Evolutionary conservation across 75 land plant species (phyloP), one percentile per base, ranked within the genome.

Genomic region (Sequoia sempervirens): DNA sequence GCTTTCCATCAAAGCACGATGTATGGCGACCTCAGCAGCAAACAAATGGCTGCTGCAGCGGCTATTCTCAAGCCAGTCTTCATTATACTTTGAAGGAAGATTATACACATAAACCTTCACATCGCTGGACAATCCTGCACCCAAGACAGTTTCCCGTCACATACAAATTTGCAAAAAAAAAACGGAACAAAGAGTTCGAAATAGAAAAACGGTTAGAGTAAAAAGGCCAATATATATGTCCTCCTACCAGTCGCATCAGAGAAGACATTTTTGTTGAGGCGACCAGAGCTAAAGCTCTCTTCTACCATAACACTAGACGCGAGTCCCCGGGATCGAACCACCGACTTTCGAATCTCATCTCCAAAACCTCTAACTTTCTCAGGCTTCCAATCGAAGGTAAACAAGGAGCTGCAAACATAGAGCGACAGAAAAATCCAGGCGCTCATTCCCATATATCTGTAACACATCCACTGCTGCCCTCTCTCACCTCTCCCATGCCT

Each of bases 1-100:
- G 82, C 89, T 90, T 12, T 28, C 78, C 82, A 93, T 30, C 66
- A 97, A 61, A 37, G 90, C 88, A 54, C 86, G 85, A 84, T 97
- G 99, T 30, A 97, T 92, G 75, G 98, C 99, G 10, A 97, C 99
- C 88, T 97, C 99, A 0, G 99, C 86, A 0, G 99, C 98, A 82
- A 97, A 97, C 76, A 97, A 86, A 86, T 97, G 99, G 84, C 80
- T 90, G 83, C 84, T 68, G 84, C 99, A 97, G 20, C 98, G 88
- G 82, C 74, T 80, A 75, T 97, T 86, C 9, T 86, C 75, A 12
- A 96, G 91, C 99, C 99, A 97, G 66, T 92, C 95, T 2, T n/a
- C 72, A 85, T 97, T 97, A 91, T 88, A 97, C 73, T 70, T 85
- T 17, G 93, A 58, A 26, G 99, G 99, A 66, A 97, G 84, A 9